Conservation (phyloP, 352 stramenopile genomes). For the Globisporangium paroecandrum region DNA sequence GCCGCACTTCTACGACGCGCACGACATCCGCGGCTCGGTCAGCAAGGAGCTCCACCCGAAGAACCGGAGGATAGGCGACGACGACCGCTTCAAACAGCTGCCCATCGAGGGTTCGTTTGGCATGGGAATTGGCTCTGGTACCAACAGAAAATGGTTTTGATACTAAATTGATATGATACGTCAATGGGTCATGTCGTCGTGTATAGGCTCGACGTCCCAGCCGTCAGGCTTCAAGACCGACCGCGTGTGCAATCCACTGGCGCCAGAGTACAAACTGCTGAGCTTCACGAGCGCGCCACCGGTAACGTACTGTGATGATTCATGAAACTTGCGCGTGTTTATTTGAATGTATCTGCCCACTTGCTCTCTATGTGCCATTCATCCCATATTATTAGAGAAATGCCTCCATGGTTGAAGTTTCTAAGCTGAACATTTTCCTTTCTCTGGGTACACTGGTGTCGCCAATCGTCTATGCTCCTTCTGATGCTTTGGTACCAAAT, state of each 20-base stretch:
- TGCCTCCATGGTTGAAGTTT: not conserved
- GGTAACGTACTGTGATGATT: slow-evolving; percentile 16
- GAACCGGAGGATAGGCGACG: slow-evolving; percentile 37
- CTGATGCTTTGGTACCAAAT: not conserved
- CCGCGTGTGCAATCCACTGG: slow-evolving; percentile 59
- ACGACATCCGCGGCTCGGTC: slow-evolving; percentile 54
- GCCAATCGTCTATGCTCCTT: not conserved
- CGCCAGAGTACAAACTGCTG: slow-evolving; percentile 57
- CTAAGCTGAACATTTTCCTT: not conserved
- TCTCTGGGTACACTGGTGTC: not conserved
- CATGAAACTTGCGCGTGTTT: not conserved
- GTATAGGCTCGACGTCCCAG: slow-evolving; percentile 27
- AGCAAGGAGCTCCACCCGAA: slow-evolving; percentile 64
- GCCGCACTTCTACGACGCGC: slow-evolving; percentile 55
- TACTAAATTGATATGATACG: not conserved
- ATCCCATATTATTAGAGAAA: not conserved
- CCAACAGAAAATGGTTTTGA: not conserved
- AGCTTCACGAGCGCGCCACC: slow-evolving; percentile 40
- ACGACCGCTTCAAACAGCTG: slow-evolving; percentile 68
- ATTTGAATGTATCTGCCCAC: not conserved
- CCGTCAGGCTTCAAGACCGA: slow-evolving; percentile 60
- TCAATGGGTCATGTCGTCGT: not conserved
- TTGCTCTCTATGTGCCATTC: slow-evolving; percentile 1
- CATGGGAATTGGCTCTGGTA: not conserved
- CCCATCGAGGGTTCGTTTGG: slow-evolving; percentile 45